Base-by-base conservation (phyloP, 768 basidiomycete genomes). In the Psilocybe azurescens region DNA sequence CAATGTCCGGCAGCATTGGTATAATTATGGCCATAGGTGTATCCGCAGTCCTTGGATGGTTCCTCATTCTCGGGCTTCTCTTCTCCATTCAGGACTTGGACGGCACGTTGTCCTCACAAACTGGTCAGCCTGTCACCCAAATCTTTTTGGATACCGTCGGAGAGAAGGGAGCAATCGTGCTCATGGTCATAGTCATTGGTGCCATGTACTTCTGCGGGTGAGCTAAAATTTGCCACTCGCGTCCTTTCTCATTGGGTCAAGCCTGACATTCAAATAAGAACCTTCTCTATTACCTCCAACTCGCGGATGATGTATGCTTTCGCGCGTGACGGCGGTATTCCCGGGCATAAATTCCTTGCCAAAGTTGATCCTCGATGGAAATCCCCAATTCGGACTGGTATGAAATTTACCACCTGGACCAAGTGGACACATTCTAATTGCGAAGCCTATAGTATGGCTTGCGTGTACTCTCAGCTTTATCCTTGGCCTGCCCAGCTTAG, bases 271-370 rank as follows among this genome's bases (percentile, higher is more conserved):
- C 24, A 14, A 11, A 11, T 16, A 29, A 88, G 89, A 13, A 89
- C 88, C 0, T 93, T 93, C 75, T 91, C 89, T 0, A 75, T 94
- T 53, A 91, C 91, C 0, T 87, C 87, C 0, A 94, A 93, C 70
- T 89, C 87, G 3, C 81, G 91, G 0, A 93, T 93, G 91, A 90
- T 90, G 88, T 94, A 87, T 70, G 88, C 90, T 0, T 93, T 92
- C 68, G 82, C 89, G 3, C 83, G 91, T 39, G 91, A 94, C 70
- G 87, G 89, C 0, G 90, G 84, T 10, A 81, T 91, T 28, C 90
- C 91, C 0, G 89, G 86, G 11, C 86, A 86, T 63, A 80, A 70
- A 38, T 90, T 87, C 73, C 87, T 91, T 73, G 83, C 83, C 65
- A 82, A 86, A 64, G 90, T 91, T 38, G 84, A 84, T 72, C 58